phyloP scores from a whole-genome alignment of 768 basidiomycete species.

The Lentinula boryana region DNA sequence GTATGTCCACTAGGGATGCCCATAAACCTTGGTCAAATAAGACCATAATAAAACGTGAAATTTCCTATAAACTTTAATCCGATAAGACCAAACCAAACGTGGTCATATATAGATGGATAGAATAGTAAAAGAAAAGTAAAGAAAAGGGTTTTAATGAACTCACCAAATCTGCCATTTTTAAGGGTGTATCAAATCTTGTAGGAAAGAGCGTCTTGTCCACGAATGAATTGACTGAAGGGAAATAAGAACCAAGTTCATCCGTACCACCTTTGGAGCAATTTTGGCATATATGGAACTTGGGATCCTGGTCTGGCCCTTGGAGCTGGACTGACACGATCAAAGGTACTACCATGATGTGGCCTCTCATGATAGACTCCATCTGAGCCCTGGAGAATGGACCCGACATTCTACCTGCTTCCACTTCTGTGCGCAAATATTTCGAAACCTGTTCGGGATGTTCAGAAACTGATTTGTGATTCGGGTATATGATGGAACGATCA shows the following conservation, averaged over 20 bases:
- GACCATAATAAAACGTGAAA: too few relatives aligned
- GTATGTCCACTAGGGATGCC: too few relatives aligned
- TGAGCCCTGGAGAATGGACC: conserved; percentile 16
- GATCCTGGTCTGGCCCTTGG: not conserved
- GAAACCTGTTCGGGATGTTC: conserved; percentile 6
- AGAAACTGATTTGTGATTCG: not conserved
- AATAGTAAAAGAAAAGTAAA: too few relatives aligned
- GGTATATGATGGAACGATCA: too few relatives aligned
- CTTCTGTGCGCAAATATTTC: conserved; percentile 14
- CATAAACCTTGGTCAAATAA: too few relatives aligned
- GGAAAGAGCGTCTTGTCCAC: conserved; percentile 5
- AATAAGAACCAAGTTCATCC: not conserved
- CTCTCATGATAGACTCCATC: conserved; percentile 15
- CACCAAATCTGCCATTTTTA: conserved; percentile 5
- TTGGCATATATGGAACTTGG: conserved; percentile 9
- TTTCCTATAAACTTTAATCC: too few relatives aligned
- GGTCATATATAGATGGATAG: too few relatives aligned
- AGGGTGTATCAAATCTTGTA: not conserved
- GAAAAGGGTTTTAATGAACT: too few relatives aligned
- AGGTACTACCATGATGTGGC: conserved; percentile 3
- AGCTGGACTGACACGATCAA: conserved; percentile 3
- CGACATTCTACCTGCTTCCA: conserved; percentile 8
- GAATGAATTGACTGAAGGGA: conserved; percentile 5
- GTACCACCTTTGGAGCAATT: conserved; percentile 6
- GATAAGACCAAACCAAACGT: too few relatives aligned